phyloP scores from a whole-genome alignment of 805 yeast genomes.

The Saccharomyces kudriavzevii region DNA sequence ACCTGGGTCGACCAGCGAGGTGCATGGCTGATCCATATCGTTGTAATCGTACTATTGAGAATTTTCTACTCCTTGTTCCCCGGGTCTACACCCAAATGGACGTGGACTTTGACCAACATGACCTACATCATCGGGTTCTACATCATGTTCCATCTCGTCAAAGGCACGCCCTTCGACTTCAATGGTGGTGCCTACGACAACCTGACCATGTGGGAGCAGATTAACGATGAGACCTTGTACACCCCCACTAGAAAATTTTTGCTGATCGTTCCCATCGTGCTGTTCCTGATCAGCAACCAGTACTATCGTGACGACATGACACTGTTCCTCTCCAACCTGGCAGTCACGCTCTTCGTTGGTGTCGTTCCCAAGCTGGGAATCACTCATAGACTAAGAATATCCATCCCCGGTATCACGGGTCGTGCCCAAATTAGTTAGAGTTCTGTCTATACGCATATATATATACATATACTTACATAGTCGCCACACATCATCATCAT shows the following conservation, averaged over 20 bases:
- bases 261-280: slow-evolving; percentile 78
- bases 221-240: slow-evolving; percentile 85
- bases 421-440: slow-evolving; percentile 24
- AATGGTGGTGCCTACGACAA: slow-evolving; percentile 91
- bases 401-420: slow-evolving; percentile 39
- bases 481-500: not conserved
- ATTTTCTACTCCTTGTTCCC: slow-evolving; percentile 70
- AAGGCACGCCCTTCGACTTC: slow-evolving; percentile 93
- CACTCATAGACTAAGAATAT: slow-evolving; percentile 64
- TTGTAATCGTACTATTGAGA: slow-evolving; percentile 64
- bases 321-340: slow-evolving; percentile 66
- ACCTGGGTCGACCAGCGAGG: slow-evolving; percentile 93
- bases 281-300: slow-evolving; percentile 81
- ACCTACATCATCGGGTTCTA: slow-evolving; percentile 85
- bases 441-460: not conserved
- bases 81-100: slow-evolving; percentile 66
- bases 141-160: slow-evolving; percentile 89
- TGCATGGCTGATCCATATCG: slow-evolving; percentile 89
- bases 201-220: slow-evolving; percentile 96
- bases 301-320: slow-evolving; percentile 77
- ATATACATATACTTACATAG: not conserved
- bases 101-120: slow-evolving; percentile 87
- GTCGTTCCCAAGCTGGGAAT: slow-evolving; percentile 86
- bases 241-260: slow-evolving; percentile 91
- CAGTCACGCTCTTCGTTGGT: slow-evolving; percentile 67